Evolutionary conservation across 768 basidiomycete species (phyloP), one percentile per base, ranked within the genome.

Genomic region (Exsudoporus frostii): DNA sequence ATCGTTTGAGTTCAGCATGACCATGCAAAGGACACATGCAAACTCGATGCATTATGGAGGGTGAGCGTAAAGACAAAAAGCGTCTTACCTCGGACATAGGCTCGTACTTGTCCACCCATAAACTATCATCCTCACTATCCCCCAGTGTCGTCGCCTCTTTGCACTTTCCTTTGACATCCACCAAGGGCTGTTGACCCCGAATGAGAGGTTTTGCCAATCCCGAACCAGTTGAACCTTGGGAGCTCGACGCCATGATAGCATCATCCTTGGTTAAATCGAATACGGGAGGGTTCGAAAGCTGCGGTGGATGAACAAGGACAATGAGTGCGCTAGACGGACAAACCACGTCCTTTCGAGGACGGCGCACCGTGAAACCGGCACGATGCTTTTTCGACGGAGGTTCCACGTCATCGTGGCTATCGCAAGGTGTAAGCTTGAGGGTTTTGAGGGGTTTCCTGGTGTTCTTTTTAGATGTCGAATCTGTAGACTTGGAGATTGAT

Each of bases 51-150:
- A 51, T 47, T 33, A 46, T 54, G 45, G 8, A 19, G 15, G 22
- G 20, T n/a, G 40, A n/a, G 51, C 39, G 14, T 30, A 40, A 36
- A 27, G 39, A 53, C 13, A 22, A 38, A 29, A 38, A n/a, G 48
- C n/a, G 44, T 54, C 68, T 45, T 45, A 82, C 85, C 72, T 84
- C 83, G 9, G 79, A 75, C 2, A 58, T 74, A 20, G 85, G 85
- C 64, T 84, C 80, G 57, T 85, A 82, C 34, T 76, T 78, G 63
- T 86, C 85, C 5, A 84, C 76, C 85, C 85, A 85, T 45, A 85
- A 64, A 42, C 65, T 61, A 47, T 75, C 74, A 48, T 73, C 79
- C 73, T 42, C 56, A 5, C 41, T 29, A 24, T 50, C 39, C 3
- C 25, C 42, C 10, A 6, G 13, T 10, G 50, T 19, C 2, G 30